Conservation (phyloP, 148 eudicot genomes). For the Silene latifolia region DNA sequence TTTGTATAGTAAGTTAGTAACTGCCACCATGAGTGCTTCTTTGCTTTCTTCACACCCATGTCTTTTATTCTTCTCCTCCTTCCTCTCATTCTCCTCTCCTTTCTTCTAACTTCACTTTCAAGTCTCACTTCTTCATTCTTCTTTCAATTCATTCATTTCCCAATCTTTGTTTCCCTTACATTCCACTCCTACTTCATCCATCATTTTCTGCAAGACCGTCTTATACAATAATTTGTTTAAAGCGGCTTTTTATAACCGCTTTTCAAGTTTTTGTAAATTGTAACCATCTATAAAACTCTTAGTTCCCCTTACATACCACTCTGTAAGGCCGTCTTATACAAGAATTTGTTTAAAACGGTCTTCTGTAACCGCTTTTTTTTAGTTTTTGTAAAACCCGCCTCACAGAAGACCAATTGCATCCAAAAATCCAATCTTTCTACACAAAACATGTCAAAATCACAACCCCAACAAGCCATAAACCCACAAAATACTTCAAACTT, state of each 20-base stretch:
- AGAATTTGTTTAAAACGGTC: background rate
- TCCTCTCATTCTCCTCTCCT: background rate
- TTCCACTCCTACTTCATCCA: background rate
- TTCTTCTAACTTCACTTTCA: background rate
- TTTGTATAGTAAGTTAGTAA: too few species aligned
- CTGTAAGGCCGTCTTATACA: background rate
- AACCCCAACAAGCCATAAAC: slow-evolving; percentile 28
- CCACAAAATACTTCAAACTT: slow-evolving; percentile 9
- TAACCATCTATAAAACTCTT: too few species aligned
- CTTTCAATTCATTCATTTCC: background rate
- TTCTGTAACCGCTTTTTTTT: background rate
- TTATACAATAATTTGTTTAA: background rate
- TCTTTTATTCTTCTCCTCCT: background rate
- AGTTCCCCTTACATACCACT: too few species aligned
- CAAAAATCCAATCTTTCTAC: too few species aligned
- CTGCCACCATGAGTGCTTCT: slow-evolving; percentile 21
- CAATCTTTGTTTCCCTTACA: too few species aligned
- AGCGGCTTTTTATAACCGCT: background rate
- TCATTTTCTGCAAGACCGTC: background rate
- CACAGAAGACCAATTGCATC: too few species aligned
- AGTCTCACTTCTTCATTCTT: background rate
- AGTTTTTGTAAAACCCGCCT: too few species aligned
- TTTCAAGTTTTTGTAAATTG: background rate
- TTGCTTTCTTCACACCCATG: slow-evolving; percentile 21
- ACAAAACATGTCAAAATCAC: slow-evolving; percentile 36